These are phyloP conservation scores for Bassia scoparia DNA, from an alignment of 148 eudicot species.

Conservation along the genomic window DNA sequence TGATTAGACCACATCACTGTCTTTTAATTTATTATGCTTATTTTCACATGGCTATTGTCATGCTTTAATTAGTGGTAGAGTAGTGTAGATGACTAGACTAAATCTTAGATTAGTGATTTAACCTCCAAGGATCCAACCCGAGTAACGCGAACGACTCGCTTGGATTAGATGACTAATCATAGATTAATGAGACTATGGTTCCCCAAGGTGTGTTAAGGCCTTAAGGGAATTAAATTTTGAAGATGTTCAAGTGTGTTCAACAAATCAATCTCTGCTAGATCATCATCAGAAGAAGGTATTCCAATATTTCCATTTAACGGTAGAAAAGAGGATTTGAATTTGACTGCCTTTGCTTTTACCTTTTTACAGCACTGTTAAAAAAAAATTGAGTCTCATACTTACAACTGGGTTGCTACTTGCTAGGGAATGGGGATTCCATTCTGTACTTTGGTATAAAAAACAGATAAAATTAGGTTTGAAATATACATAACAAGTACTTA, in stretches of 20 bases:
- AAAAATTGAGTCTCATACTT: too few relatives aligned
- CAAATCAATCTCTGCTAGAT: too few relatives aligned
- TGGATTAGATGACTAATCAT: too few relatives aligned
- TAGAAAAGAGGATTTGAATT: conserved; percentile 9
- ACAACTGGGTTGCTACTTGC: not conserved
- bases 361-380: too few relatives aligned
- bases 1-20: not conserved
- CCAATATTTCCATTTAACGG: too few relatives aligned
- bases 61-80: not conserved
- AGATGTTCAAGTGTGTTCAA: too few relatives aligned
- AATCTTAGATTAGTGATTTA: not conserved
- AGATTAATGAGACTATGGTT: too few relatives aligned
- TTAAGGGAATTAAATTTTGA: too few relatives aligned
- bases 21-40: not conserved
- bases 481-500: not conserved
- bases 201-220: too few relatives aligned
- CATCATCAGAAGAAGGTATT: too few relatives aligned
- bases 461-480: not conserved
- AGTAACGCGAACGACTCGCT: too few relatives aligned
- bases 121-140: too few relatives aligned
- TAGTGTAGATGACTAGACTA: not conserved
- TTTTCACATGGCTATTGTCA: conserved; percentile 11
- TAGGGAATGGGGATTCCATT: not conserved
- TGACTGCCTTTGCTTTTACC: conserved; percentile 16
- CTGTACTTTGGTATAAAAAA: not conserved